These are phyloP conservation scores for Trametes coccinea DNA, from an alignment of 768 basidiomycete genomes.

Conservation along the genomic window DNA sequence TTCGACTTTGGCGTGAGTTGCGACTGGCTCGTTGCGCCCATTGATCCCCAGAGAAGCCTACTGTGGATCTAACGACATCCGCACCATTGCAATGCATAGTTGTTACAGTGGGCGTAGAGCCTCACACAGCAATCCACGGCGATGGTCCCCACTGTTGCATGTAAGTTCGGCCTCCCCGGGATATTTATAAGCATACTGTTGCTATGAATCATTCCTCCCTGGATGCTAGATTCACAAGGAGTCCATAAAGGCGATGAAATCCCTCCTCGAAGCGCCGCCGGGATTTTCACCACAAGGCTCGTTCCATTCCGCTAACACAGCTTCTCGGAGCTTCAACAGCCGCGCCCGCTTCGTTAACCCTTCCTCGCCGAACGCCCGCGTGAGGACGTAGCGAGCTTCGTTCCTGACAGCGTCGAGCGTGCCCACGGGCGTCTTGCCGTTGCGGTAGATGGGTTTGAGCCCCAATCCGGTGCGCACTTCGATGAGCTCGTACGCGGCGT, in stretches of 20 bases:
- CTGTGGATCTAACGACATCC: too few species aligned
- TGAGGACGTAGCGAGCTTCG: constrained; percentile 25
- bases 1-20: too few species aligned
- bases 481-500: constrained; percentile 30
- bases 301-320: constrained; percentile 9
- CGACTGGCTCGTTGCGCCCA: too few species aligned
- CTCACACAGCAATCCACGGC: too few species aligned
- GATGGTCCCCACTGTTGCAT: too few species aligned
- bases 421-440: constrained; percentile 21
- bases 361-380: constrained; percentile 26
- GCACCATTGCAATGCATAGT: too few species aligned
- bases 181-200: too few species aligned
- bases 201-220: too few species aligned
- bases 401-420: constrained; percentile 25
- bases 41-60: too few species aligned
- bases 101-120: too few species aligned
- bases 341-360: constrained; percentile 28
- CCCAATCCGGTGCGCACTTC: constrained; percentile 27
- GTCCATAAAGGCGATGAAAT: constrained; percentile 6
- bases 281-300: background rate
- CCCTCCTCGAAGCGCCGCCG: background rate
- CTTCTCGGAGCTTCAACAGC: constrained; percentile 10
- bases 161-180: too few species aligned
- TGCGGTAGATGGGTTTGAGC: constrained; percentile 19
- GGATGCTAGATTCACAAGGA: background rate